Evolutionary conservation across 2,329 filamentous ascomycete species (phyloP).

Genomic region (Chaetomium globosum): DNA sequence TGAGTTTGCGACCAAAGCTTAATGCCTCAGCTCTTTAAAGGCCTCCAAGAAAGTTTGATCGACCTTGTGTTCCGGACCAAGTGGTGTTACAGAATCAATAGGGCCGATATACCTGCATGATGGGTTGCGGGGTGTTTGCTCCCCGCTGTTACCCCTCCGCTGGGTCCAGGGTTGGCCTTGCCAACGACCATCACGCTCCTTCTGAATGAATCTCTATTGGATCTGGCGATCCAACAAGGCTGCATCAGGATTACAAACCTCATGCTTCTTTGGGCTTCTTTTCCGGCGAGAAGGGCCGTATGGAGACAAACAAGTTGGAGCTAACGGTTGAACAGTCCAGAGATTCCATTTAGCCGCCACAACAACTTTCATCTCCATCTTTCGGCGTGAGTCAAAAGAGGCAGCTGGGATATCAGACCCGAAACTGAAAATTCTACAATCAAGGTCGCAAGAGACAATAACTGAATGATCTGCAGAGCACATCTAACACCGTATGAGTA

Average conservation of each 20-base stretch:
- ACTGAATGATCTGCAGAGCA: background rate
- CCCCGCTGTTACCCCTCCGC: conserved; percentile 21
- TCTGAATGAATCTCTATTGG: background rate
- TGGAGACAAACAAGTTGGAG: background rate
- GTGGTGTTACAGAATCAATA: conserved; percentile 7
- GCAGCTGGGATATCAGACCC: background rate
- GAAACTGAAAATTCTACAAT: background rate
- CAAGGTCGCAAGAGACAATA: background rate
- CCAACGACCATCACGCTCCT: background rate
- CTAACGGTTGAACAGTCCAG: background rate
- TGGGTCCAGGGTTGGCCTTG: background rate
- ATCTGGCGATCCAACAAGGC: background rate
- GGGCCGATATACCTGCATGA: conserved; percentile 10
- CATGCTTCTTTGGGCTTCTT: background rate
- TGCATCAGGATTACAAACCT: conserved; percentile 1
- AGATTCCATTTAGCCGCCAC: background rate
- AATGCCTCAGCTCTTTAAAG: background rate
- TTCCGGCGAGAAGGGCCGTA: background rate
- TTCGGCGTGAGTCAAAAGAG: background rate
- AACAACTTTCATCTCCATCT: background rate
- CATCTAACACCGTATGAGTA: no score
- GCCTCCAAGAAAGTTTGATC: background rate
- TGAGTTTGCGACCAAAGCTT: background rate
- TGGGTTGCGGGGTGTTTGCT: conserved; percentile 16
- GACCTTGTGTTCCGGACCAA: background rate